phyloP scores from a whole-genome alignment of 2,329 filamentous ascomycete genomes.

The Epichloe glyceriae region DNA sequence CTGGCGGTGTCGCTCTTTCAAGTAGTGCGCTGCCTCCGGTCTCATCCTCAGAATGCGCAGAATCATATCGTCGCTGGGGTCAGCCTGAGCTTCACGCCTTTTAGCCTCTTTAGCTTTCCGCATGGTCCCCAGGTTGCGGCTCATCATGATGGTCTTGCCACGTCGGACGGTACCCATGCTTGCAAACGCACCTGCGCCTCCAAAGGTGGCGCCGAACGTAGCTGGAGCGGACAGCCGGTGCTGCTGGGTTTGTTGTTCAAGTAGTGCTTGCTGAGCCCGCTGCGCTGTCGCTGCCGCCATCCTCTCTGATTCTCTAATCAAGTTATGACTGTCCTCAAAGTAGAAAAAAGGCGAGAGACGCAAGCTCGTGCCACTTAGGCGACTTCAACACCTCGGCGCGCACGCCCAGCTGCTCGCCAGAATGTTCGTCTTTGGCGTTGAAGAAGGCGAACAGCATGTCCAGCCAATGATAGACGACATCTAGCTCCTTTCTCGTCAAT shows the following conservation, averaged over 20 bases:
- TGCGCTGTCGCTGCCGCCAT: conserved; percentile 84
- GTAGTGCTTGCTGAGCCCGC: conserved; percentile 56
- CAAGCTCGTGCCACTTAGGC: conserved; percentile 95
- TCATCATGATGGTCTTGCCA: conserved; percentile 80
- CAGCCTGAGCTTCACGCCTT: conserved; percentile 85
- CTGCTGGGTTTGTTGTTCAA: conserved; percentile 30
- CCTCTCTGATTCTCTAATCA: conserved; percentile 88
- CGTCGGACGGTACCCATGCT: conserved; percentile 55
- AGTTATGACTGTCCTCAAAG: conserved; percentile 78
- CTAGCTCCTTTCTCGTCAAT: conserved; percentile 74
- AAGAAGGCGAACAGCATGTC: conserved; percentile 88
- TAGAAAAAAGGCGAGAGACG: conserved; percentile 99
- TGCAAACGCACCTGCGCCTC: conserved; percentile 34
- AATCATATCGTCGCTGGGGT: conserved; percentile 97
- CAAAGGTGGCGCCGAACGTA: conserved; percentile 22
- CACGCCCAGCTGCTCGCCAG: conserved; percentile 73
- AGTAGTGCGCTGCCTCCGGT: conserved; percentile 74
- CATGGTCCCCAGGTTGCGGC: conserved; percentile 91
- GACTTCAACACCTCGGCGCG: conserved; percentile 86
- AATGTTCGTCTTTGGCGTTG: conserved; percentile 74
- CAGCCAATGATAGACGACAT: conserved; percentile 92
- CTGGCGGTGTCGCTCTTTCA: conserved; percentile 82
- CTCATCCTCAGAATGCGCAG: conserved; percentile 88
- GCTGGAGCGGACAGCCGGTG: conserved; percentile 61
- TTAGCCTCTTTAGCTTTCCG: conserved; percentile 91